Conservation (phyloP, 1,284 basidiomycete species). For the Violaceomyces palustris region DNA sequence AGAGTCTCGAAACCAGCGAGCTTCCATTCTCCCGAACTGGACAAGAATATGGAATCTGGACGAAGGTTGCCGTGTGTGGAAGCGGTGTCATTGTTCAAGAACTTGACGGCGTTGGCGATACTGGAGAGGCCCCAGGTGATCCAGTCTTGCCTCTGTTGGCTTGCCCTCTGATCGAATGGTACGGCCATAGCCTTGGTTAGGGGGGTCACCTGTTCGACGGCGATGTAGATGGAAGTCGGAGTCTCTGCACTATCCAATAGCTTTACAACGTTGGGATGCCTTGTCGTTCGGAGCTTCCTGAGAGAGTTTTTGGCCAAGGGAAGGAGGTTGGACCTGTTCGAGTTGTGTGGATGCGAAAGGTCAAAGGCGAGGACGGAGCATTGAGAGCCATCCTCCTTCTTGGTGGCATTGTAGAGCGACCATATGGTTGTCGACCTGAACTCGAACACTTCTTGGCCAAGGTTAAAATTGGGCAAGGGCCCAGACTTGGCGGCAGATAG, state of each 20-base stretch:
- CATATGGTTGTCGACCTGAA: conserved; percentile 70
- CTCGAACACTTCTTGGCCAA: conserved; percentile 69
- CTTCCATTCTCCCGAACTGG: conserved; percentile 84
- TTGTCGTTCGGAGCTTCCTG: conserved; percentile 79
- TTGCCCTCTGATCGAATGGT: conserved; percentile 56
- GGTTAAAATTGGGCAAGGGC: conserved; percentile 77
- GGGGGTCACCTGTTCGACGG: conserved; percentile 85
- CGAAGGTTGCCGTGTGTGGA: conserved; percentile 78
- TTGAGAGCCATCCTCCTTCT: conserved; percentile 69
- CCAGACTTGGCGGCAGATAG: conserved; percentile 75
- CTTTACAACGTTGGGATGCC: conserved; percentile 92
- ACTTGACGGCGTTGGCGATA: conserved; percentile 81
- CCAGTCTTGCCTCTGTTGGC: conserved; percentile 65
- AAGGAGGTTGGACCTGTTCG: conserved; percentile 22
- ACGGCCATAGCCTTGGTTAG: conserved; percentile 62
- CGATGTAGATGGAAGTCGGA: conserved; percentile 79
- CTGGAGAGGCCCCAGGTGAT: conserved; percentile 87
- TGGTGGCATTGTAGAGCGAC: conserved; percentile 79
- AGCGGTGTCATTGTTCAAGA: conserved; percentile 67
- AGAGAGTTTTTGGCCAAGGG: conserved; percentile 84
- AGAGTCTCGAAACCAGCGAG: conserved; percentile 89
- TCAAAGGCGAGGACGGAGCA: conserved; percentile 46
- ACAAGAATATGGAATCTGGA: conserved; percentile 74
- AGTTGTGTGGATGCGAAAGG: conserved; percentile 26
- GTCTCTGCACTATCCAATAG: conserved; percentile 82